These are phyloP conservation scores for Cladorrhinum samala DNA, from an alignment of 495 filamentous ascomycete species.

Conservation along the genomic window DNA sequence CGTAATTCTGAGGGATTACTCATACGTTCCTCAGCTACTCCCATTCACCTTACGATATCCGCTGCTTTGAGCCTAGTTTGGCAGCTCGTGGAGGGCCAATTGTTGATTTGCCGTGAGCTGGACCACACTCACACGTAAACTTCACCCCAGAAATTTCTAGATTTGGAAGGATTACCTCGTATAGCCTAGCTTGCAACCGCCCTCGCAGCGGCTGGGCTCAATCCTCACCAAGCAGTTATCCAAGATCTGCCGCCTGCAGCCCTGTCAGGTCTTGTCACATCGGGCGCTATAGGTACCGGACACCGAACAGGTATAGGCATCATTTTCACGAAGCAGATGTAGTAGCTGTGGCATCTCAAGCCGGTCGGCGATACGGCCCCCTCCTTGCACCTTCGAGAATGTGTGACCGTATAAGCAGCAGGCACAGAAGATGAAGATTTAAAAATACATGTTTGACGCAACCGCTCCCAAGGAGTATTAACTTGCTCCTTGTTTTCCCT, in stretches of 20 bases:
- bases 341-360: not conserved
- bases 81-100: not conserved
- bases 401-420: not conserved
- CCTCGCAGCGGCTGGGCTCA: not conserved
- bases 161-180: constrained; percentile 13
- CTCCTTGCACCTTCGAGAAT: not conserved
- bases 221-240: not conserved
- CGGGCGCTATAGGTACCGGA: not conserved
- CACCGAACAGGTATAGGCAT: not conserved
- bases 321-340: not conserved
- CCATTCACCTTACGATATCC: not conserved
- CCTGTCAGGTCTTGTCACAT: not conserved
- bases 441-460: not conserved
- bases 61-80: not conserved
- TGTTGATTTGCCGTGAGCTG: constrained; percentile 2
- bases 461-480: too few relatives aligned
- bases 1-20: constrained; percentile 2
- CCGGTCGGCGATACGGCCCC: not conserved
- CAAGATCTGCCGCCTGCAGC: not conserved
- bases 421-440: not conserved
- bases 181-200: constrained; percentile 1
- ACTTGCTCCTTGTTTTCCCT: too few relatives aligned
- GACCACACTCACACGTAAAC: not conserved
- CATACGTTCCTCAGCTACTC: not conserved
- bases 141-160: not conserved